phyloP scores from a whole-genome alignment of 306 rosid genomes.

The Citrullus amarus region DNA sequence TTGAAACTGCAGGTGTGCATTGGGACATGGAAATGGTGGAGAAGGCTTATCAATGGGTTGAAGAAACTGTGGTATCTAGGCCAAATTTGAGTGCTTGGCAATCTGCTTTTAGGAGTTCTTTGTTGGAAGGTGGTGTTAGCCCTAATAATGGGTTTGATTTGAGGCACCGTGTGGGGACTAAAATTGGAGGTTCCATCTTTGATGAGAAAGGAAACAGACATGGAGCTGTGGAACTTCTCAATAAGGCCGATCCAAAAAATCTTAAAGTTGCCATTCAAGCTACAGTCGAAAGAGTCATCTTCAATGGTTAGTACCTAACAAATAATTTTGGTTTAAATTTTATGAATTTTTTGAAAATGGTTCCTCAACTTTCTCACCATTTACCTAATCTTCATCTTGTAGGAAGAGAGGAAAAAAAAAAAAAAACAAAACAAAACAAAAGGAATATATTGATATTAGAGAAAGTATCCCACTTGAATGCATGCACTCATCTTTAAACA shows the following conservation, averaged over 20 bases:
- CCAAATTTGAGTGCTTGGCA: neutral
- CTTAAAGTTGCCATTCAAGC: constrained; percentile 14
- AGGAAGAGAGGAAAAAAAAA: too few species aligned
- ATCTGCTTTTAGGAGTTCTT: neutral
- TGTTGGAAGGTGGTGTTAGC: constrained; percentile 10
- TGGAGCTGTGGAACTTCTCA: constrained; percentile 24
- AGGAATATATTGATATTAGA: too few species aligned
- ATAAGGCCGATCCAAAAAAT: neutral
- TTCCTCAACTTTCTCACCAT: too few species aligned
- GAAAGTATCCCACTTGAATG: too few species aligned
- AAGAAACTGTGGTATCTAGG: neutral
- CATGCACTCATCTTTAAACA: too few species aligned
- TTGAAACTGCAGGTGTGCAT: neutral
- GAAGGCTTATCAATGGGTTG: constrained; percentile 17
- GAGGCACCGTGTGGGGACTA: constrained; percentile 13
- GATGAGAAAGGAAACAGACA: constrained; percentile 14
- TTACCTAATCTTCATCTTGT: too few species aligned
- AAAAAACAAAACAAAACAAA: too few species aligned
- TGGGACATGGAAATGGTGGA: constrained; percentile 19
- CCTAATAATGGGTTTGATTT: constrained; percentile 10
- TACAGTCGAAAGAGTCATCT: constrained; percentile 6
- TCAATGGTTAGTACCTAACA: neutral
- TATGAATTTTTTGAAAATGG: neutral
- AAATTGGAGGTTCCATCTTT: constrained; percentile 9
- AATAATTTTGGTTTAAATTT: neutral